Evolutionary conservation across 2,329 filamentous ascomycete species (phyloP).

Genomic region (Nannizzia gypsea): DNA sequence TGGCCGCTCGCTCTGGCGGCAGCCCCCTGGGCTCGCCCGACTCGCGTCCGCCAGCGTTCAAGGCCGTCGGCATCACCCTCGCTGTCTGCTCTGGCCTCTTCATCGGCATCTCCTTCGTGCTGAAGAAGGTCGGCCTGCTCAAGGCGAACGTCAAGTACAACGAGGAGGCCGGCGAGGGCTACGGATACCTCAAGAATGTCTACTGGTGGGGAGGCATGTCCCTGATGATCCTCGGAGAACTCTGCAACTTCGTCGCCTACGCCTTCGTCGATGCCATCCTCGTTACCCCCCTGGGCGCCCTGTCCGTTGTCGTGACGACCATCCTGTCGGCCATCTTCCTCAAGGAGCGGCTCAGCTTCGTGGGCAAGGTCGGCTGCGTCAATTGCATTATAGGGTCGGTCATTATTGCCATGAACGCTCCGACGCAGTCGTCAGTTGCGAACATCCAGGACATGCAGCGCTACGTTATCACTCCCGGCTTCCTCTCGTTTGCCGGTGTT

Average conservation of each 20-base stretch:
- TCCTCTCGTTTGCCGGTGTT: conserved; percentile 72
- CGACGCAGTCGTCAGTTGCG: conserved; percentile 67
- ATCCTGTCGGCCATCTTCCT: conserved; percentile 87
- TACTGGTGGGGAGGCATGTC: conserved; percentile 97
- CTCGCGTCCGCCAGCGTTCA: conserved; percentile 53
- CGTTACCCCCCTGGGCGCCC: conserved; percentile 79
- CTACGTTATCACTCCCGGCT: conserved; percentile 76
- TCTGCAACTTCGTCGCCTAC: conserved; percentile 96
- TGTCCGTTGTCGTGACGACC: conserved; percentile 86
- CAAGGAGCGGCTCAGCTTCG: conserved; percentile 87
- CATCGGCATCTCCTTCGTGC: conserved; percentile 86
- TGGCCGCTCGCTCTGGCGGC: conserved; percentile 17
- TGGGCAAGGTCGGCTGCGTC: conserved; percentile 93
- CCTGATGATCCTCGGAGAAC: conserved; percentile 90
- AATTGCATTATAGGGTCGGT: conserved; percentile 87
- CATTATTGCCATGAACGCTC: conserved; percentile 89
- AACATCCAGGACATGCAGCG: conserved; percentile 87
- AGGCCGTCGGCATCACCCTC: conserved; percentile 72
- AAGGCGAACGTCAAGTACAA: conserved; percentile 94
- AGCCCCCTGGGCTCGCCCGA: conserved; percentile 15
- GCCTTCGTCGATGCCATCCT: conserved; percentile 93
- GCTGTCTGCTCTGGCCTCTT: conserved; percentile 81
- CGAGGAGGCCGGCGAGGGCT: conserved; percentile 88
- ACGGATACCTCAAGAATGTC: conserved; percentile 88
- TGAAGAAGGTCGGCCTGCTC: conserved; percentile 87